Conservation (phyloP, 2,329 filamentous ascomycete species). For the Beauveria brongniartii region DNA sequence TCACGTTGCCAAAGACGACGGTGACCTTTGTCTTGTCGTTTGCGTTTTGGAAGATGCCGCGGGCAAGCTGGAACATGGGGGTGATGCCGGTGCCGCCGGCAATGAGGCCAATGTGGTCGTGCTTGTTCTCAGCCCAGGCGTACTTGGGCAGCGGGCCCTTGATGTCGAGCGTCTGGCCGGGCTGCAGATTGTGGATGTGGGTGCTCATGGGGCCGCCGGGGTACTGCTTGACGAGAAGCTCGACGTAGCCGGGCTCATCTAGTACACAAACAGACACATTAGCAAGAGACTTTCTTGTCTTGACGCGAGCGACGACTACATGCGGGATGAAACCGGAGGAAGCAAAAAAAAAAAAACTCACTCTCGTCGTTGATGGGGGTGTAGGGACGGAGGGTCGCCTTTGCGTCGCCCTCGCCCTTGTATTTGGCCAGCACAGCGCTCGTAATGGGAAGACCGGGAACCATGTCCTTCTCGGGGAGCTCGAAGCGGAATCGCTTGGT, state of each 20-base stretch:
- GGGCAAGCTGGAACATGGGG: conserved; percentile 92
- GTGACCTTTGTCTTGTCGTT: conserved; percentile 97
- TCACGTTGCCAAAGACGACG: conserved; percentile 84
- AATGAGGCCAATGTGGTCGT: conserved; percentile 77
- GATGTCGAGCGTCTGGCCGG: conserved; percentile 77
- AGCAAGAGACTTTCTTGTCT: not conserved
- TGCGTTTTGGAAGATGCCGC: conserved; percentile 91
- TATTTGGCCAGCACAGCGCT: conserved; percentile 90
- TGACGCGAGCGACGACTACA: too few species aligned
- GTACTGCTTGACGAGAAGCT: conserved; percentile 90
- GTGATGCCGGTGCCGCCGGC: conserved; percentile 97
- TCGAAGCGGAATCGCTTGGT: conserved; percentile 88
- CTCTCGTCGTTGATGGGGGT: conserved; percentile 85
- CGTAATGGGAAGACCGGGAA: conserved; percentile 73
- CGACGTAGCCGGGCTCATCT: conserved; percentile 73
- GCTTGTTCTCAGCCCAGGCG: conserved; percentile 82
- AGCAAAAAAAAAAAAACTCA: conserved; percentile 26
- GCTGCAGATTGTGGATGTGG: conserved; percentile 74
- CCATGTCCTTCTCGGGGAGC: conserved; percentile 73
- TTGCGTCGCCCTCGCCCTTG: conserved; percentile 73
- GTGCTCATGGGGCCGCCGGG: conserved; percentile 84
- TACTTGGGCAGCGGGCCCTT: conserved; percentile 97
- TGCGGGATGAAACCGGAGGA: not conserved
- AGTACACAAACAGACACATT: not conserved
- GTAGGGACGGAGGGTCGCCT: conserved; percentile 85